These are phyloP conservation scores for Aureobasidium zeae DNA, from an alignment of 2,329 filamentous ascomycete genomes.

Conservation along the genomic window DNA sequence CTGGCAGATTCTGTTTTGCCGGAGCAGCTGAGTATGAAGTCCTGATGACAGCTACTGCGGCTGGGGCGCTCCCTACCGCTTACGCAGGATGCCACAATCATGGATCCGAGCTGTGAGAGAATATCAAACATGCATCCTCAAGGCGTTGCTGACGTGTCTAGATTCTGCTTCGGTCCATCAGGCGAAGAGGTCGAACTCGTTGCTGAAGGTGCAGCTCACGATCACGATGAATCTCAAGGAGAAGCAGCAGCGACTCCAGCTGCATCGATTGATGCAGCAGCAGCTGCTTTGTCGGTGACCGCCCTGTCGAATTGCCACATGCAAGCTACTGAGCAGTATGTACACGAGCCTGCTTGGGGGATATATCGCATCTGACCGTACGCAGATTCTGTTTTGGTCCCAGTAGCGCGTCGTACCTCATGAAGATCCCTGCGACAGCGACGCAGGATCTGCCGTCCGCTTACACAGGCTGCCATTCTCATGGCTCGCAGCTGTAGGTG, in stretches of 20 bases:
- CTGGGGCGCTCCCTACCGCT: conserved; percentile 48
- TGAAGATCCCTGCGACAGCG: conserved; percentile 44
- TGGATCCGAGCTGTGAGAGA: conserved; percentile 45
- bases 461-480: conserved; percentile 57
- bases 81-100: conserved; percentile 60
- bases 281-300: conserved; percentile 23
- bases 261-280: background rate
- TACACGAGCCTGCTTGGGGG: background rate
- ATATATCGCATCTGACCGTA: background rate
- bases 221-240: conserved; percentile 19
- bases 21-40: conserved; percentile 37
- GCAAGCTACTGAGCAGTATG: conserved; percentile 39
- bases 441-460: conserved; percentile 49
- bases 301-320: conserved; percentile 46
- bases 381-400: conserved; percentile 36
- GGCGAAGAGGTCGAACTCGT: conserved; percentile 54
- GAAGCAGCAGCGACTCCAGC: background rate
- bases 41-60: conserved; percentile 45
- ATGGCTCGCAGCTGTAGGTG: conserved; percentile 49
- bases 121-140: too few species aligned
- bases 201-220: conserved; percentile 28
- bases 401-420: conserved; percentile 34
- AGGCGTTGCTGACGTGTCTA: conserved; percentile 25
- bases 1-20: conserved; percentile 36
- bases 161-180: conserved; percentile 51